Evolutionary conservation across 768 basidiomycete species (phyloP), one percentile per base, ranked within the genome.

Genomic region (Lactarius psammicola): DNA sequence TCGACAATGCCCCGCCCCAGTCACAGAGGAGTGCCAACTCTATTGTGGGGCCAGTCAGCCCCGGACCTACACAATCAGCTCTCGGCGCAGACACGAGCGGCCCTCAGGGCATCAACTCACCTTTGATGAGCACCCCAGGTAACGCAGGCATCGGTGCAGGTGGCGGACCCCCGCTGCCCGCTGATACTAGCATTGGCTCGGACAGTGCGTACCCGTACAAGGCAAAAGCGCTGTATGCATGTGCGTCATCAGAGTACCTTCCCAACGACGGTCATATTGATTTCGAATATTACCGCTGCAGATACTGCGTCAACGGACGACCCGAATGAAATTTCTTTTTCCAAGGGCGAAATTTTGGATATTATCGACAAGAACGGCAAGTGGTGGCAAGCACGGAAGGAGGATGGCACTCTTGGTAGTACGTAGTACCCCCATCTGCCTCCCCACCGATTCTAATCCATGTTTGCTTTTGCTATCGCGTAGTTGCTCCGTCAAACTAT

Each of bases 281-380:
- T 51, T n/a, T 51, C 10, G 15, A 33, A 23, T 38, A 58, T 58
- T 53, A 11, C 34, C 40, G 17, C 42, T 57, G 33, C 76, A 98
- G 96, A 99, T 79, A 85, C 84, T 57, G 96, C 95, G n/a, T 93
- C 91, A 2, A 80, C 90, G 33, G 95, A 98, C 64, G 97, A 99
- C 75, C 92, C 95, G 15, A 97, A 92, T 73, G 97, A 99, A 78
- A 90, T 99, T 46, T 92, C 92, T 56, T 98, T 99, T 76, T 73
- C 79, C 59, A 98, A 98, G 76, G 94, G 94, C 61, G 96, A 98
- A 73, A 80, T 94, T 46, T 84, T 98, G 68, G 94, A 97, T 68
- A 90, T 98, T 62, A 76, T 95, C 64, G 95, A 98, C 78, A 94
- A 93, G 77, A 86, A 92, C 72, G 92, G 92, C 58, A 92, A 94